Percentiles rank a stretch among this genome's conserved stretches.
Conservation (phyloP, 1,139 yeast genomes). For the Pneumocystis canis region DNA sequence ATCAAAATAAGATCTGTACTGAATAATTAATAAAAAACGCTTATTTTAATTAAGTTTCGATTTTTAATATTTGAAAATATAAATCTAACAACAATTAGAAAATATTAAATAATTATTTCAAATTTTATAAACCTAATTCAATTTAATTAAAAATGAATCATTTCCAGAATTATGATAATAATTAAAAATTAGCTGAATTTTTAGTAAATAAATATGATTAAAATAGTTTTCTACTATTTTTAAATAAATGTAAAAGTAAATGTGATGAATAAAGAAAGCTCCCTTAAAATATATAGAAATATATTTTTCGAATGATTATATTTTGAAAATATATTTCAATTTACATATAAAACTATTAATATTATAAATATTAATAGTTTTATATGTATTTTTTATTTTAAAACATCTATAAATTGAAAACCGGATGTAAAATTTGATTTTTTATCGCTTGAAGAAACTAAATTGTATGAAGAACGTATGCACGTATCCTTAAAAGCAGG, state of each 20-base stretch:
- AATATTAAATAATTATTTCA: background rate
- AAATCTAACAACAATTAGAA: background rate
- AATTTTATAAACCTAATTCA: too few species aligned
- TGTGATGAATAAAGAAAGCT: too few species aligned
- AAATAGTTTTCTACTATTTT: too few species aligned
- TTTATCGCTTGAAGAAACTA: background rate
- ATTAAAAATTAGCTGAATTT: too few species aligned
- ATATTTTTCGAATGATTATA: too few species aligned
- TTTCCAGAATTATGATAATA: too few species aligned
- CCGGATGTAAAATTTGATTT: background rate
- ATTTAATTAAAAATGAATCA: too few species aligned
- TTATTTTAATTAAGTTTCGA: background rate
- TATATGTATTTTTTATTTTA: background rate
- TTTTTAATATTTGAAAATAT: background rate
- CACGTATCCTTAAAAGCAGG: background rate
- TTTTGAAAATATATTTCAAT: too few species aligned
- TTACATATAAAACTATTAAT: too few species aligned
- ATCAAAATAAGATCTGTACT: background rate
- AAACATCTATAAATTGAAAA: background rate
- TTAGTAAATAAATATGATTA: too few species aligned
- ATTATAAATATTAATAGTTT: background rate
- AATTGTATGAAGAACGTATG: background rate
- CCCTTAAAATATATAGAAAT: too few species aligned
- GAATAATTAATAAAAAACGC: background rate
- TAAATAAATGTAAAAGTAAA: too few species aligned